Percentiles rank a stretch among this genome's conserved stretches.
phyloP scores from a whole-genome alignment of 805 yeast species.

The Candida patagonica region DNA sequence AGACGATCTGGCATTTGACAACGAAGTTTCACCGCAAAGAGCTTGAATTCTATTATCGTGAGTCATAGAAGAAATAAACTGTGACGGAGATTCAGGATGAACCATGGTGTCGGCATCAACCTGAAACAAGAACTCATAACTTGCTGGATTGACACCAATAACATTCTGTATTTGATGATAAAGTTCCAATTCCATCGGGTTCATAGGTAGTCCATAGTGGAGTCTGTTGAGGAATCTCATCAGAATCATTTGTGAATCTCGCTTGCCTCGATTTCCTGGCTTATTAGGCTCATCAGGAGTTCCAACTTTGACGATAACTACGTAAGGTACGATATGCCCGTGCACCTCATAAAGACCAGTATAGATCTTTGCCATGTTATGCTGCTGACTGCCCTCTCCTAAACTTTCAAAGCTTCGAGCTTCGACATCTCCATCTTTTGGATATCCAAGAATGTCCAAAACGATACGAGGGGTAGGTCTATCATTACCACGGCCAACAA shows the following conservation, averaged over 20 bases:
- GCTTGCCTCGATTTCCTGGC: constrained; percentile 59
- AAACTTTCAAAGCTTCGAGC: constrained; percentile 47
- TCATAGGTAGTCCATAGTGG: constrained; percentile 53
- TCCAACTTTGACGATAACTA: constrained; percentile 51
- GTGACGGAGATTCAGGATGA: constrained; percentile 43
- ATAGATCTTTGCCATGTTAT: constrained; percentile 53
- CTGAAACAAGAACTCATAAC: constrained; percentile 45
- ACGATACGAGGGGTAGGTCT: constrained; percentile 49
- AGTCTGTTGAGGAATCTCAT: constrained; percentile 55
- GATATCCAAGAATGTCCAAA: constrained; percentile 44
- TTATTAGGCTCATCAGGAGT: constrained; percentile 47
- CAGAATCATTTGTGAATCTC: constrained; percentile 52
- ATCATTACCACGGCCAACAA: constrained; percentile 55
- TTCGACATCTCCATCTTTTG: constrained; percentile 44
- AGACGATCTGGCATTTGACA: constrained; percentile 41
- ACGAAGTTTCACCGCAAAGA: constrained; percentile 52
- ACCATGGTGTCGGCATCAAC: constrained; percentile 60
- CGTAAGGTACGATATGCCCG: constrained; percentile 46
- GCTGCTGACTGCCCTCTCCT: constrained; percentile 54
- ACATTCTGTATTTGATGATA: constrained; percentile 46
- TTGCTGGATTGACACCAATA: constrained; percentile 50
- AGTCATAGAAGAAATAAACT: constrained; percentile 48
- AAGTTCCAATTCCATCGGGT: constrained; percentile 45
- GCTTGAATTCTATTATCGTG: constrained; percentile 49
- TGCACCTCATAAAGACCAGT: constrained; percentile 51